Evolutionary conservation across 2,329 filamentous ascomycete species (phyloP).

Genomic region (Niveomyces coronatus): DNA sequence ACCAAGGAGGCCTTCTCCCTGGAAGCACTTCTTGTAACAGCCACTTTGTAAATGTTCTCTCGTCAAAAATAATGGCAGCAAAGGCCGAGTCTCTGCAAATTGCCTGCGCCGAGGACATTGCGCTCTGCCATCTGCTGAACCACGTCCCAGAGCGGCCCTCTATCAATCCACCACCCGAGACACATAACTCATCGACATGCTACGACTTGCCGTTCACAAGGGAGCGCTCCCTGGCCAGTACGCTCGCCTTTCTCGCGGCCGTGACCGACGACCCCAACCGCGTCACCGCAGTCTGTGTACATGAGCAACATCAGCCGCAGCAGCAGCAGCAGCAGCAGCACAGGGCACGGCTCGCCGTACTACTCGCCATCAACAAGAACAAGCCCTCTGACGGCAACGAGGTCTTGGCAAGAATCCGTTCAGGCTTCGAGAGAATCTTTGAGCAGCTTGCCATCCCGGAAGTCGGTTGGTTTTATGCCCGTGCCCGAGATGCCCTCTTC

Average conservation of each 20-base stretch:
- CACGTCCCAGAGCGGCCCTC: neutral
- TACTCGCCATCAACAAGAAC: neutral
- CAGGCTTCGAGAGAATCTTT: neutral
- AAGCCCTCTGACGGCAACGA: neutral
- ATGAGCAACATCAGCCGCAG: neutral
- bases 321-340: too few species aligned
- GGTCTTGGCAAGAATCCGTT: neutral
- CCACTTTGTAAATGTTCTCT: too few species aligned
- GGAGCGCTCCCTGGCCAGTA: neutral
- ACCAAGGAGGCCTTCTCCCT: too few species aligned
- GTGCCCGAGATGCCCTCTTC: too few species aligned
- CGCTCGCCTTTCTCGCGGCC: neutral
- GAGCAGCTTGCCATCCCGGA: neutral
- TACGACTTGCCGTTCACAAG: neutral
- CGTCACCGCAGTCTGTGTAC: conserved; percentile 3
- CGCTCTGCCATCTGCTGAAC: neutral
- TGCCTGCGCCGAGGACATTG: conserved; percentile 1
- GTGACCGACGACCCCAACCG: neutral
- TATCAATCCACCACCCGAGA: neutral
- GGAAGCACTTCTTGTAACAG: too few species aligned
- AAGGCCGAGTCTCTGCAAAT: neutral
- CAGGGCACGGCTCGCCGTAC: neutral
- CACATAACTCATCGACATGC: fast-evolving
- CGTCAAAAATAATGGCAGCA: too few species aligned
- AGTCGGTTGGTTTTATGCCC: neutral